Conservation (phyloP, 495 filamentous ascomycete genomes). For the Rostrohypoxylon terebratum region DNA sequence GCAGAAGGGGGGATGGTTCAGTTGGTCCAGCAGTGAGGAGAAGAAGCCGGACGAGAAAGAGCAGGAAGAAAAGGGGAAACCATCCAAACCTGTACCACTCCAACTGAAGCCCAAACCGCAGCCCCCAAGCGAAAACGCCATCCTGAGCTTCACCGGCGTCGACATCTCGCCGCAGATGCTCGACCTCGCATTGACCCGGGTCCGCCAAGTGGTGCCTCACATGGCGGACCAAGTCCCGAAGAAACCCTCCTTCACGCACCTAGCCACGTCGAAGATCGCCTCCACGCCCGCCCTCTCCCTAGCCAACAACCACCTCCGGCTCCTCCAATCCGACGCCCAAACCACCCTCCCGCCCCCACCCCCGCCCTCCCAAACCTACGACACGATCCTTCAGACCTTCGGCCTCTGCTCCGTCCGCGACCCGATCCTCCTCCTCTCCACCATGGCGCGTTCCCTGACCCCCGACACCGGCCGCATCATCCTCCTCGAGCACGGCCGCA, state of each 20-base stretch:
- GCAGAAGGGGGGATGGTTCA: slow-evolving; percentile 32
- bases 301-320: slow-evolving; percentile 49
- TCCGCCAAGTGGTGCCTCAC: slow-evolving; percentile 49
- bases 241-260: slow-evolving; percentile 45
- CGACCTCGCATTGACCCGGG: slow-evolving; percentile 53
- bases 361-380: slow-evolving; percentile 64
- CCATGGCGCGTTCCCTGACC: slow-evolving; percentile 64
- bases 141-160: slow-evolving; percentile 59
- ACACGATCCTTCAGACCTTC: slow-evolving; percentile 93
- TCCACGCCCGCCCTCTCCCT: slow-evolving; percentile 47
- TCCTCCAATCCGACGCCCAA: slow-evolving; percentile 57
- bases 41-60: slow-evolving; percentile 3
- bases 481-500: slow-evolving; percentile 91
- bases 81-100: slow-evolving; percentile 4
- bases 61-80: slow-evolving; percentile 1
- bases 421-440: slow-evolving; percentile 74
- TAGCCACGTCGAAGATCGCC: slow-evolving; percentile 39
- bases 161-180: slow-evolving; percentile 61
- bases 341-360: slow-evolving; percentile 43
- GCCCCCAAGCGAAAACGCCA: slow-evolving; percentile 25
- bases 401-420: slow-evolving; percentile 87
- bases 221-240: slow-evolving; percentile 48
- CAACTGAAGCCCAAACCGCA: neutral
- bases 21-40: slow-evolving; percentile 15
- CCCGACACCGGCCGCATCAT: slow-evolving; percentile 77